Percentiles rank a stretch among this genome's conserved stretches.
These are phyloP conservation scores for Penicillium pulvis DNA, from an alignment of 495 filamentous ascomycete species.

Conservation along the genomic window DNA sequence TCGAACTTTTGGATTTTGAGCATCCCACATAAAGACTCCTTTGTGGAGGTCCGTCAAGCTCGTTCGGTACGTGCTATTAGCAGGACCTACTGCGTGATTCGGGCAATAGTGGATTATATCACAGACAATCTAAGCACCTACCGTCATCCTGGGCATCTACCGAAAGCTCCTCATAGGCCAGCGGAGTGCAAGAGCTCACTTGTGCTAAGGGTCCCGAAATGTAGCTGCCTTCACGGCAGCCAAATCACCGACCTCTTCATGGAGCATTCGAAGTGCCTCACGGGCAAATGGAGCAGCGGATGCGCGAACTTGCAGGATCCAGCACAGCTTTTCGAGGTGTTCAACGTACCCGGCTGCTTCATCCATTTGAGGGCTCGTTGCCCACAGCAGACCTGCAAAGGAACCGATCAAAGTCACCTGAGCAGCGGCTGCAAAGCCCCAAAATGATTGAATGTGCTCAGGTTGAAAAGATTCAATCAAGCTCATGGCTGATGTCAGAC, in stretches of 20 bases:
- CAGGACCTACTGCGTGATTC: background rate
- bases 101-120: background rate
- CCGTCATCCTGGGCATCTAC: background rate
- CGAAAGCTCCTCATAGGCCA: background rate
- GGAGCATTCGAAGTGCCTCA: conserved; percentile 23
- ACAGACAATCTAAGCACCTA: background rate
- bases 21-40: background rate
- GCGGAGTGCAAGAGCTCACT: background rate
- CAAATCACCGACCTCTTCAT: conserved; percentile 24
- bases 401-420: conserved; percentile 20
- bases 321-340: conserved; percentile 14
- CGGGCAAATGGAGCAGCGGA: conserved; percentile 22
- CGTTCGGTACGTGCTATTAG: background rate
- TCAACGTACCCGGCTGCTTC: conserved; percentile 17
- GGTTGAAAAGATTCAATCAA: conserved; percentile 75
- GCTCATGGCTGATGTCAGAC: conserved; percentile 54
- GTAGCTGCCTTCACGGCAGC: conserved; percentile 17
- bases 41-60: background rate
- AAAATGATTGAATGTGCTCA: conserved; percentile 72
- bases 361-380: conserved; percentile 14
- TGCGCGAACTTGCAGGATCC: conserved; percentile 15
- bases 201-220: conserved; percentile 5
- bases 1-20: background rate
- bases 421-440: conserved; percentile 40
- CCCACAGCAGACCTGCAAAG: conserved; percentile 23